phyloP scores from a whole-genome alignment of 108 stramenopile genomes.

The Pseudonitzschia delicatissima region DNA sequence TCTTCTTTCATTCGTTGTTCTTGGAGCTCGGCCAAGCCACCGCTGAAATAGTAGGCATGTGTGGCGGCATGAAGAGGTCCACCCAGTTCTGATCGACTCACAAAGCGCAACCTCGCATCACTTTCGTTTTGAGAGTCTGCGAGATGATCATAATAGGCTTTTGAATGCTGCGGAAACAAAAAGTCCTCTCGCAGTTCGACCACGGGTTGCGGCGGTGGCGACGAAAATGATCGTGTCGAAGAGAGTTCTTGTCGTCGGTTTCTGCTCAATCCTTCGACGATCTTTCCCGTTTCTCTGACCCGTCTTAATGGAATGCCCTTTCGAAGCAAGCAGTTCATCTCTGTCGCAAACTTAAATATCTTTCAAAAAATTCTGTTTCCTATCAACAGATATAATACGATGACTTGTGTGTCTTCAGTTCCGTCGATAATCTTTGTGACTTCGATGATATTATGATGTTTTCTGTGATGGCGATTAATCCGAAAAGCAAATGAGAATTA shows the following conservation, averaged over 20 bases:
- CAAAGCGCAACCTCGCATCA: constrained; percentile 38
- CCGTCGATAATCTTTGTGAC: no score
- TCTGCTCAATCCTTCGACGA: background rate
- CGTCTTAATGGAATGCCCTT: no score
- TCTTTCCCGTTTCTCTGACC: background rate
- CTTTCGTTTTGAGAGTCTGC: constrained; percentile 21
- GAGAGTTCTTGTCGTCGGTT: background rate
- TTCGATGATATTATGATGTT: no score
- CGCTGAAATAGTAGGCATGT: constrained; percentile 59
- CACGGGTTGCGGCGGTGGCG: constrained; percentile 31
- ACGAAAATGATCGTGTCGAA: background rate
- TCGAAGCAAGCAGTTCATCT: no score
- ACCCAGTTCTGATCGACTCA: constrained; percentile 59
- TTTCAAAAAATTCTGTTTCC: no score
- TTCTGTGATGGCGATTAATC: no score
- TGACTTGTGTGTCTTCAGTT: no score
- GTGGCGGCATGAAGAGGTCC: constrained; percentile 51
- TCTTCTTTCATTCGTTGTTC: constrained; percentile 25
- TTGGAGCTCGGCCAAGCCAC: constrained; percentile 47
- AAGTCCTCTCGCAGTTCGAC: constrained; percentile 58
- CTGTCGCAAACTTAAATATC: no score
- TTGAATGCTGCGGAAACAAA: constrained; percentile 31
- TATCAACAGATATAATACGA: no score
- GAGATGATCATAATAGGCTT: constrained; percentile 31
- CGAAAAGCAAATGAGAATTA: background rate